Percentiles rank a stretch among this genome's conserved stretches.
Conservation (phyloP, 2,329 filamentous ascomycete genomes). For the Fusarium graminum region DNA sequence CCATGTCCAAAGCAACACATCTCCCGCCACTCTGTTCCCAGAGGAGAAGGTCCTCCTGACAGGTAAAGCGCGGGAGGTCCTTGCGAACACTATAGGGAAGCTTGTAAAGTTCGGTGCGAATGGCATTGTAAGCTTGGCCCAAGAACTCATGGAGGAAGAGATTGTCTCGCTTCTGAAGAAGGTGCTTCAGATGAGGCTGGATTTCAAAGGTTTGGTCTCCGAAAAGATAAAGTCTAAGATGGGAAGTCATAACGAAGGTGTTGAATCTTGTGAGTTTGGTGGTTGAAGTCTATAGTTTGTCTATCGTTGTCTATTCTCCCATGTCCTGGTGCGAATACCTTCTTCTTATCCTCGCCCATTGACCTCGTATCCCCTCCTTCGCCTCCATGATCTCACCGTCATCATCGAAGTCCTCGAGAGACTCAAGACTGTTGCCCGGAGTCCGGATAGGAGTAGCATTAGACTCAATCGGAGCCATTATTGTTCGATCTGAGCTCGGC, state of each 20-base stretch:
- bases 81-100: slow-evolving; percentile 29
- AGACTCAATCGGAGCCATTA: slow-evolving; percentile 1
- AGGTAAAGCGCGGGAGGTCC: slow-evolving; percentile 39
- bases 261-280: slow-evolving; percentile 36
- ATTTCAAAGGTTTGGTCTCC: slow-evolving; percentile 42
- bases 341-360: slow-evolving; percentile 15
- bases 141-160: slow-evolving; percentile 42
- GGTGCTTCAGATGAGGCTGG: slow-evolving; percentile 28
- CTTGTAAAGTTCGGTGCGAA: slow-evolving; percentile 34
- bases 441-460: slow-evolving; percentile 10
- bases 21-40: slow-evolving; percentile 39
- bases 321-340: neutral
- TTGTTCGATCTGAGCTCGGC: neutral
- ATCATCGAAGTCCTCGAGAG: neutral
- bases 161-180: slow-evolving; percentile 41
- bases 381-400: neutral
- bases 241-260: slow-evolving; percentile 33
- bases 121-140: slow-evolving; percentile 34
- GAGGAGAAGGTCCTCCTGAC: slow-evolving; percentile 34
- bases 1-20: slow-evolving; percentile 43
- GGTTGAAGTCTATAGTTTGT: slow-evolving; percentile 31
- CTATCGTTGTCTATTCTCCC: neutral
- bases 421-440: slow-evolving; percentile 1
- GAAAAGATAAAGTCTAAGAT: slow-evolving; percentile 38
- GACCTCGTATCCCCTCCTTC: neutral